These are phyloP conservation scores for Leccinum subgranulosum DNA, from an alignment of 768 basidiomycete species.

Conservation along the genomic window DNA sequence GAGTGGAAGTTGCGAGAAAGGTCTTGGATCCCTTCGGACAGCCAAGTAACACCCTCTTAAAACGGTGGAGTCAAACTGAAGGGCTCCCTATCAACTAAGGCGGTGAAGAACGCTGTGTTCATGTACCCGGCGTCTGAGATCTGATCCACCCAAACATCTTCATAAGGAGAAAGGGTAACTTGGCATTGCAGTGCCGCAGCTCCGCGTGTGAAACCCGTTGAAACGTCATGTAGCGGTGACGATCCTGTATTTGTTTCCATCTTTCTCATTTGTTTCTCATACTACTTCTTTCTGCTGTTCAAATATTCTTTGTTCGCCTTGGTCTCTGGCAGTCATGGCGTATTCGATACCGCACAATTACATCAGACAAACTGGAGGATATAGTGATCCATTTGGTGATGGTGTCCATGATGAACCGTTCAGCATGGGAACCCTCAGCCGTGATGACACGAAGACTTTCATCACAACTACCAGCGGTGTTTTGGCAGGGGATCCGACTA, in stretches of 20 bases:
- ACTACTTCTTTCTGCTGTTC: background rate
- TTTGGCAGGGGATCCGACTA: constrained; percentile 9
- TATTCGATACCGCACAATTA: constrained; percentile 8
- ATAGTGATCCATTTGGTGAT: constrained; percentile 28
- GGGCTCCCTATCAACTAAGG: constrained; percentile 29
- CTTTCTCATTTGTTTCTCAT: background rate
- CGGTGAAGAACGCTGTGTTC: background rate
- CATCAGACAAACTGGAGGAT: constrained; percentile 8
- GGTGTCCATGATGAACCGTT: constrained; percentile 23
- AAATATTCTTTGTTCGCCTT: constrained; percentile 12
- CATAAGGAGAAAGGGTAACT: too few relatives aligned
- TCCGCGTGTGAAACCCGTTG: constrained; percentile 19
- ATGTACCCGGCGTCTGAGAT: background rate
- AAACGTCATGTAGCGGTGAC: background rate
- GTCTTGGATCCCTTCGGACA: constrained; percentile 40
- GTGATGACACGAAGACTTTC: constrained; percentile 20
- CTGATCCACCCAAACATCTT: background rate
- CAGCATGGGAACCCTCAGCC: constrained; percentile 5
- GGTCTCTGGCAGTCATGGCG: constrained; percentile 27
- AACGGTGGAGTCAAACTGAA: constrained; percentile 36
- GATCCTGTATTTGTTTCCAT: background rate
- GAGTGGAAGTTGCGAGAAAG: constrained; percentile 39
- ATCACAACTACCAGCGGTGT: constrained; percentile 22
- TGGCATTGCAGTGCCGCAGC: background rate
- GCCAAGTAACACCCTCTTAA: constrained; percentile 38